A percentile compares a stretch with the other conserved stretches of the same genome.
These are phyloP conservation scores for Spathaspora hagerdaliae DNA, from an alignment of 805 yeast species.

Conservation along the genomic window DNA sequence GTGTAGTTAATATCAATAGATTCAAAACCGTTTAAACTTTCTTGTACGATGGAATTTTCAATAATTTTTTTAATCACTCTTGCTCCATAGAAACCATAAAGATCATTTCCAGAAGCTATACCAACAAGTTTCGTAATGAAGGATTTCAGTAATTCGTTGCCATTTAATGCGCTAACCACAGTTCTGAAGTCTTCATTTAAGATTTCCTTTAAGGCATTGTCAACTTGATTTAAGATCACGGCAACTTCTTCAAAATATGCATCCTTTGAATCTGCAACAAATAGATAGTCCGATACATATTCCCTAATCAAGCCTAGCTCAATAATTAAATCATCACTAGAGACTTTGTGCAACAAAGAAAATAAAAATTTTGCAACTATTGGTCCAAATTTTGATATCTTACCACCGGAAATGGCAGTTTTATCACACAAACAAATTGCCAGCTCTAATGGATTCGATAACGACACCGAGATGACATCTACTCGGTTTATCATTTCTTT, in stretches of 20 bases:
- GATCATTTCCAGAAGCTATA: neutral
- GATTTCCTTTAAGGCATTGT: neutral
- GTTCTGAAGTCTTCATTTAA: neutral
- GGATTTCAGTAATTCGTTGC: neutral
- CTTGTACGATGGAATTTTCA: constrained; percentile 12
- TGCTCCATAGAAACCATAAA: constrained; percentile 14
- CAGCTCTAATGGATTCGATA: constrained; percentile 45
- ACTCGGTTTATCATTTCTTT: constrained; percentile 9
- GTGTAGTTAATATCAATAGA: constrained; percentile 26
- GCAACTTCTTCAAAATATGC: constrained; percentile 1
- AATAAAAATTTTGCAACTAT: constrained; percentile 5
- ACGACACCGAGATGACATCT: constrained; percentile 26
- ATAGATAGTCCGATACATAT: constrained; percentile 18
- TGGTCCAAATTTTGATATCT: constrained; percentile 1
- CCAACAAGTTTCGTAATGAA: neutral
- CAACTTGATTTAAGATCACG: neutral
- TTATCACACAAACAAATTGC: constrained; percentile 29
- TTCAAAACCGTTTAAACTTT: constrained; percentile 15
- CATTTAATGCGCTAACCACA: neutral
- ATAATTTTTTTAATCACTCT: constrained; percentile 12
- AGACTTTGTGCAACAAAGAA: neutral
- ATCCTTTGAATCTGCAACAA: constrained; percentile 7
- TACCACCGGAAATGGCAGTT: neutral
- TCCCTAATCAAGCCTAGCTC: constrained; percentile 8
- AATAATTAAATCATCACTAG: neutral